Base-by-base conservation (phyloP, 306 rosid species). In the Gastrolobium bilobum region DNA sequence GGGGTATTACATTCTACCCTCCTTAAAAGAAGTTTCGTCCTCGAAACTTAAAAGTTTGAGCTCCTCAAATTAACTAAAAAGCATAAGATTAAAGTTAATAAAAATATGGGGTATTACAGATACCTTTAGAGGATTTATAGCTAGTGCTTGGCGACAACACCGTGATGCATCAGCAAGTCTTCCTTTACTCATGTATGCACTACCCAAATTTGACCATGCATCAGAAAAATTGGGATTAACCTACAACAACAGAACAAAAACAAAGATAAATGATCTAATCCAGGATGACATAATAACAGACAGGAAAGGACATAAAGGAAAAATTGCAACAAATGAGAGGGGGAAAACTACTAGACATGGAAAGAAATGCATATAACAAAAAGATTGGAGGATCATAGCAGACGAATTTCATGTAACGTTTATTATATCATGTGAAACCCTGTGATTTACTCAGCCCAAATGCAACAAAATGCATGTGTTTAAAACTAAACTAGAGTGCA, bases 171-270 rank as follows among this genome's bases (percentile, higher is more conserved):
- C 99, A 13, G 83, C 86, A 65, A 89, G 96, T 76, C 97, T 89
- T 73, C 98, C 99, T 86, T 96, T 96, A 62, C 98, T 88, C 99
- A 96, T 93, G 90, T 96, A 96, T 10, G 99, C 98, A 86, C 98
- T 96, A 29, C 96, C 97, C 68, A 96, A 78, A 86, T 96, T 96
- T 83, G 99, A 91, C 98, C 98, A 96, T 52, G 99, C 98, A 87
- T 96, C 99, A 64, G 94, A 86, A 83, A 96, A 96, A 89, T 88
- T 93, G 67, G 99, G 99, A 61, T 96, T 92, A 81, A 96, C 90
- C 99, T 96, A 89, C 81, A 85, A 89, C 81, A 85, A 64, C 30
- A 75, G 59, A 39, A 88, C 61, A 76, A 40, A 47, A 37, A 44
- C 53, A 46, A 39, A 30, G 7, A 62, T 68, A 77, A 52, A 79